Evolutionary conservation across 2,329 filamentous ascomycete species (phyloP), one percentile per base, ranked within the genome.

Genomic region (Neonectria ditissima): DNA sequence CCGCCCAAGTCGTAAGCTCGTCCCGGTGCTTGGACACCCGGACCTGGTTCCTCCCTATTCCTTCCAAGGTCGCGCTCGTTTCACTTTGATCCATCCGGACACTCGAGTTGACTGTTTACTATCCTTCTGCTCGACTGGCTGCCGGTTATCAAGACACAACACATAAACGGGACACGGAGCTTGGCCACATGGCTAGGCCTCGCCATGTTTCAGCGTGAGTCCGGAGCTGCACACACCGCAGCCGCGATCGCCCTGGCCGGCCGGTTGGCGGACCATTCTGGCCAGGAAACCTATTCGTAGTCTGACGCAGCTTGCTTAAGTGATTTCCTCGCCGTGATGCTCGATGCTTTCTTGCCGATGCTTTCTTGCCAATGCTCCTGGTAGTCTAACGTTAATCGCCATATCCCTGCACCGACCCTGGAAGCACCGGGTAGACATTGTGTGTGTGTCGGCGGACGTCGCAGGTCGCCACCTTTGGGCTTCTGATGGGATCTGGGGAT

Each of bases 121-220:
- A 22, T 48, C 34, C 37, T 34, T 58, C 34, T 43, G 53, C 60
- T 57, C 55, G 65, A 68, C 61, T 71, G 64, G 69, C 62, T 63
- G 59, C 44, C 50, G 48, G 64, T 53, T 54, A 62, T 71, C 68
- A 58, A 68, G 54, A 58, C 39, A 59, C 50, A 59, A 58, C 39
- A 59, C 50, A 59, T 34, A 65, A 57, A 71, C 62, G 24, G 66
- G 45, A 55, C 68, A 67, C 71, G 67, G 70, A 68, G 62, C 64
- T 69, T 67, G 69, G 68, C 65, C 68, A 69, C 68, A 67, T 61
- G 59, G 62, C 62, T 45, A 55, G 65, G 56, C 68, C 63, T 73
- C 51, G 63, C 71, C 68, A 67, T 73, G 71, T 73, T 73, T 73
- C 71, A 73, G 69, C 55, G 67, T 66, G 65, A 69, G 68, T 62